phyloP scores from a whole-genome alignment of 2,329 filamentous ascomycete species.

The Lecanoromycetidae sp. region DNA sequence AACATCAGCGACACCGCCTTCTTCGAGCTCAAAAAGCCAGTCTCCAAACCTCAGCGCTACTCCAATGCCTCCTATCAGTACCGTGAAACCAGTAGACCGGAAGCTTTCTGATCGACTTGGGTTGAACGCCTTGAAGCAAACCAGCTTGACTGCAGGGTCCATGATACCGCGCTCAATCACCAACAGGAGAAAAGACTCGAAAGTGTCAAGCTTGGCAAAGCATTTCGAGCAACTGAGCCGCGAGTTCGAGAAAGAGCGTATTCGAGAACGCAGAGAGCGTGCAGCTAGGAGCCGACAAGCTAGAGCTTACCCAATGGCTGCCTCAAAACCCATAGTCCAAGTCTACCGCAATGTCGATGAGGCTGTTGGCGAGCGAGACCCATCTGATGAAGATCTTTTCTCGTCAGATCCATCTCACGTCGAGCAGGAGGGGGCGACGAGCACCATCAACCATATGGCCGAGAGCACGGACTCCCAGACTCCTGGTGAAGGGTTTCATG shows the following conservation, averaged over 20 bases:
- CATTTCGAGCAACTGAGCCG: slow-evolving; percentile 95
- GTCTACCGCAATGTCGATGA: slow-evolving; percentile 83
- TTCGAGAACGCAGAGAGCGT: slow-evolving; percentile 70
- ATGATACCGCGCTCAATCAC: slow-evolving; percentile 80
- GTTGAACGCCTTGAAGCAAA: slow-evolving; percentile 49
- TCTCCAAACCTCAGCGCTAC: not conserved
- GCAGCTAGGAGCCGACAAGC: slow-evolving; percentile 65
- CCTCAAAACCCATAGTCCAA: slow-evolving; percentile 90
- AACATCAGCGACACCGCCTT: not conserved
- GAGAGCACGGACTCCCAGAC: slow-evolving; percentile 26
- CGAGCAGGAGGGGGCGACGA: slow-evolving; percentile 17
- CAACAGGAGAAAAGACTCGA: slow-evolving; percentile 55
- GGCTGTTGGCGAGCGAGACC: slow-evolving; percentile 70
- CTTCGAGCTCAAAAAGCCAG: not conserved
- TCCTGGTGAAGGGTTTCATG: slow-evolving; percentile 21
- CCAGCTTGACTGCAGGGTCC: slow-evolving; percentile 39
- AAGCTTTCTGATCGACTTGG: slow-evolving; percentile 64
- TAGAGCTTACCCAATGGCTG: slow-evolving; percentile 75
- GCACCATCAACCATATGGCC: slow-evolving; percentile 22
- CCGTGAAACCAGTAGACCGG: slow-evolving; percentile 48
- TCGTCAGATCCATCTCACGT: slow-evolving; percentile 20
- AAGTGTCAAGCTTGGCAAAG: slow-evolving; percentile 81
- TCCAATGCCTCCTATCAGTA: slow-evolving; percentile 11
- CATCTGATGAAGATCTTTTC: slow-evolving; percentile 48
- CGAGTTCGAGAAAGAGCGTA: slow-evolving; percentile 89